Base-by-base conservation (phyloP, 208 protist genomes). In the Crithidia fasciculata region DNA sequence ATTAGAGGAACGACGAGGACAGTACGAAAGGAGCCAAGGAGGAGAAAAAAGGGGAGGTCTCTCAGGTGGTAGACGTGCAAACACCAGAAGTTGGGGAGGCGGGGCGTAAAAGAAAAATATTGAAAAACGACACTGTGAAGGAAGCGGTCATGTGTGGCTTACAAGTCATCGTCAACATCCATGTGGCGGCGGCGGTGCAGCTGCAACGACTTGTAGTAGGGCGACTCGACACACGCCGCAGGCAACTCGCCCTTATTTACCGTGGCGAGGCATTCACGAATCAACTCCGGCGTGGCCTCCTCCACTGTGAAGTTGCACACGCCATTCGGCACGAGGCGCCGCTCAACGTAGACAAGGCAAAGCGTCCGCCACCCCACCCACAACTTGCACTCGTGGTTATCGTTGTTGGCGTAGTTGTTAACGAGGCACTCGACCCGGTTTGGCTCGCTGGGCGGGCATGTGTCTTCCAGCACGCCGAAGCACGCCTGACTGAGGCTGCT, bases 161-260 rank as follows among this genome's bases (percentile, higher is more conserved):
- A 78, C 13, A 57, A 69, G 52, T 41, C 60, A 28, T 13, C 52
- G 7, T 74, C 77, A 41, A 19, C 69, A 47, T 71, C 66, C 37
- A 84, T 69, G 44, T 61, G 64, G 10, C 78, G 74, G 15, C 71
- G 76, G 7, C 65, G 45, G 45, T 72, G 71, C 15, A 73, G 64
- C 63, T 50, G 79, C 5, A 87, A 63, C 4, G 79, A 84, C 36
- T 59, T 65, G 76, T 81, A 87, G 66, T 87, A 87, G 15, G 76
- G 72, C 2, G 76, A 82, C 0, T 62, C 39, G 13, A 45, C 39
- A 60, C 83, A 87, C 36, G 62, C 65, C 3, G 16, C 45, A 8
- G 83, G 83, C 9, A 87, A 57, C 60, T 77, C 39, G 1, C 28
- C 49, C 44, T 45, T 69, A n/a, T 79, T 69, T 28, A 60, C 63